phyloP scores from a whole-genome alignment of 768 basidiomycete species.

The Tricholomella constricta region DNA sequence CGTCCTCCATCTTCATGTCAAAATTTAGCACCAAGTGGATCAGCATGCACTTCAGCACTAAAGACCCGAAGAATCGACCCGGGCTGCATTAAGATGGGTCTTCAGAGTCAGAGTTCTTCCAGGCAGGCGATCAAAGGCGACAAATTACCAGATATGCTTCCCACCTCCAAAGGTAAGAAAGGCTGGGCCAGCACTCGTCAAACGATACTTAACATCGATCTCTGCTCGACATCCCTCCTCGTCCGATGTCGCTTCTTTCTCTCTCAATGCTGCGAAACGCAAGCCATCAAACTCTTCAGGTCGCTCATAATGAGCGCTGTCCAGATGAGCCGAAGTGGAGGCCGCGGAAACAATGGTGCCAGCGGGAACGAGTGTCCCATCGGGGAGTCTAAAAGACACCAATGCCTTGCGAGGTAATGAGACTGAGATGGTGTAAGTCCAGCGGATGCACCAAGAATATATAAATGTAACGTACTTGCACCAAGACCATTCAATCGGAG shows the following conservation, averaged over 20 bases:
- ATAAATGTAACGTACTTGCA: slow-evolving; percentile 22
- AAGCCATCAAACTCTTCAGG: slow-evolving; percentile 42
- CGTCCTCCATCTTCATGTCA: slow-evolving; percentile 38
- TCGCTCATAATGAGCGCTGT: slow-evolving; percentile 31
- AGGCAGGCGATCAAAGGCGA: neutral
- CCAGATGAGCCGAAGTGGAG: slow-evolving; percentile 11
- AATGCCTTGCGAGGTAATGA: slow-evolving; percentile 23
- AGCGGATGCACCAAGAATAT: slow-evolving; percentile 10
- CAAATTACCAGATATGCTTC: slow-evolving; percentile 27
- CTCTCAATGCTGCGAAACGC: slow-evolving; percentile 33
- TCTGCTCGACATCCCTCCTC: slow-evolving; percentile 16
- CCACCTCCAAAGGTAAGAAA: slow-evolving; percentile 40
- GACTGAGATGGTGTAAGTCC: slow-evolving; percentile 28
- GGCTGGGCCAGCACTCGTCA: slow-evolving; percentile 26
- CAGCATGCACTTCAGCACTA: slow-evolving; percentile 45
- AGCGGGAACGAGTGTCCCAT: slow-evolving; percentile 6
- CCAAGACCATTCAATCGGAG: slow-evolving; percentile 30
- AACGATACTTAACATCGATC: slow-evolving; percentile 25
- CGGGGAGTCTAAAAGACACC: slow-evolving; percentile 13
- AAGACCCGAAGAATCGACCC: slow-evolving; percentile 46
- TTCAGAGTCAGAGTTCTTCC: neutral
- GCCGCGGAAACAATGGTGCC: slow-evolving; percentile 11
- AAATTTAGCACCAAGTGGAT: slow-evolving; percentile 42
- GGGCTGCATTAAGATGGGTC: slow-evolving; percentile 20
- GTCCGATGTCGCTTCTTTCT: slow-evolving; percentile 4